These are phyloP conservation scores for Lonicera japonica DNA, from an alignment of 129 eudicot species.

Conservation along the genomic window DNA sequence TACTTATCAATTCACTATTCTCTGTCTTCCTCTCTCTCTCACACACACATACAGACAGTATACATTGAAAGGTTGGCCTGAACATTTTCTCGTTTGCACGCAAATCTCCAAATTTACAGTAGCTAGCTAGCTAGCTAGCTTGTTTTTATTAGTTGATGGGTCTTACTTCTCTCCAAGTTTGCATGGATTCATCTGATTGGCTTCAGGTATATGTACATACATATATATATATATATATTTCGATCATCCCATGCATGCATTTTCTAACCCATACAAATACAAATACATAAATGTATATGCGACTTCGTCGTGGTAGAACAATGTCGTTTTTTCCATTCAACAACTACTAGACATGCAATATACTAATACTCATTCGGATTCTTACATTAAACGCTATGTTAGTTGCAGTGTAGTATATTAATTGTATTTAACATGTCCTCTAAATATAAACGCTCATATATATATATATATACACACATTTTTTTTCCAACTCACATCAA, in stretches of 20 bases:
- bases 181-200: conserved; percentile 95
- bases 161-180: conserved; percentile 82
- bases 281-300: no score
- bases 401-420: no score
- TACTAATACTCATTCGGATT: no score
- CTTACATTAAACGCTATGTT: no score
- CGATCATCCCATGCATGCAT: background rate
- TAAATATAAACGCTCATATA: no score
- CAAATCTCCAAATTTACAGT: background rate
- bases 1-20: no score
- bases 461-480: no score
- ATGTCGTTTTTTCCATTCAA: background rate
- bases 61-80: conserved; percentile 13
- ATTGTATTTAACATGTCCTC: no score
- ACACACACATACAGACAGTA: conserved; percentile 2
- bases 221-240: conserved; percentile 4
- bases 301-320: no score
- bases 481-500: no score
- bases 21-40: background rate
- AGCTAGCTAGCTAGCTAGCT: background rate
- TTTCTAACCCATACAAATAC: no score
- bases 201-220: conserved; percentile 42
- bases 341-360: background rate
- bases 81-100: background rate
- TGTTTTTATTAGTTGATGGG: conserved; percentile 24